Base-by-base conservation (phyloP, 2,329 filamentous ascomycete species). In the Penicillium sp. region DNA sequence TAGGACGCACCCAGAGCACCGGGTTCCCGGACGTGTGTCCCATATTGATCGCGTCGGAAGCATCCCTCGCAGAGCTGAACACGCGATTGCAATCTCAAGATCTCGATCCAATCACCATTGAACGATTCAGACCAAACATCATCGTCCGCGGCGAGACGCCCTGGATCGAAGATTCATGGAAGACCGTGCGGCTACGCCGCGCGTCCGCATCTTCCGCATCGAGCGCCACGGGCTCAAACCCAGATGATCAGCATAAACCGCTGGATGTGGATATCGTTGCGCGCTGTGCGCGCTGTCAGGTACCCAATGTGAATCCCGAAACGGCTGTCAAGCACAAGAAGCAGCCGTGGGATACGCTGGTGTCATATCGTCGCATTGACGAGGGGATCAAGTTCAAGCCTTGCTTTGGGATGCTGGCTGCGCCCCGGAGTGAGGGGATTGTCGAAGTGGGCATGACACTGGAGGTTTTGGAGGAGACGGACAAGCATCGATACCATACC, bases 391-490 rank as follows among this genome's bases (percentile, higher is more conserved):
- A 74, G 65, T 84, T 72, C 53, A 84, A 84, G 67, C 82, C 82
- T 36, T 83, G 81, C 55, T 84, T 84, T 70, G 82, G 82, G 1
- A 84, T 85, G 82, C 62, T 84, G 58, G 78, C 79, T 60, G 78
- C 79, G 45, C 81, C 82, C 12, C 71, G 76, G 50, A 71, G 69
- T 38, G 77, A 82, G 52, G 80, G 79, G 0, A 61, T 68, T 41
- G 59, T 85, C 8, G 71, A 72, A 48, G 76, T 84, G 9, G 82
- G 82, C 0, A 81, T 80, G 74, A 72, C 65, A 57, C 66, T 85
- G 49, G 76, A 82, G 57, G 78, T 83, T 3, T 66, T 75, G 51
- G 75, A 77, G 58, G 76, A 78, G 53, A 84, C 81, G 41, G 70
- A 73, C 36, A 66, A 76, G 45, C 82, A 85, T 70, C 66, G 71